These are phyloP conservation scores for Leccinum olivaceopallidum DNA, from an alignment of 768 basidiomycete species.

Conservation along the genomic window DNA sequence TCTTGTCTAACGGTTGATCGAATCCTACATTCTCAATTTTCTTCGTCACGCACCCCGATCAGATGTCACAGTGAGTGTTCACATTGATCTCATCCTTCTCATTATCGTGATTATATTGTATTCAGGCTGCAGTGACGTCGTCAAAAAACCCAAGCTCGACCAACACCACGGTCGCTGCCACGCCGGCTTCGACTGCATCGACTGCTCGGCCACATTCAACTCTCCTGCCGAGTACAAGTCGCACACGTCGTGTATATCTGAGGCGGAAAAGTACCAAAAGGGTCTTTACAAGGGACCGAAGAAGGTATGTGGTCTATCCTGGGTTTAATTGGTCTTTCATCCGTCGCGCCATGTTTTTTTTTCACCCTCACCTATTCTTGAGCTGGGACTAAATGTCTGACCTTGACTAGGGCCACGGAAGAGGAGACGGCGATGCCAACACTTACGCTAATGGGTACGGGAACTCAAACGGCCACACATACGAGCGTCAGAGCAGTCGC, in stretches of 20 bases:
- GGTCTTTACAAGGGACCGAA: slow-evolving; percentile 80
- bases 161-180: slow-evolving; percentile 65
- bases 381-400: background rate
- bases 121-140: slow-evolving; percentile 77
- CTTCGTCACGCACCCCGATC: slow-evolving; percentile 2
- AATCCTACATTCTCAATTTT: background rate
- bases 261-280: slow-evolving; percentile 95
- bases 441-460: slow-evolving; percentile 11
- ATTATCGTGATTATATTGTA: slow-evolving; percentile 3
- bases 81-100: background rate
- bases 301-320: slow-evolving; percentile 29
- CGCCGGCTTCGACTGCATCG: slow-evolving; percentile 76
- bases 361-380: background rate
- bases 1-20: background rate
- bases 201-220: slow-evolving; percentile 84
- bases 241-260: slow-evolving; percentile 83
- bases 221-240: slow-evolving; percentile 75
- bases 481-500: slow-evolving; percentile 5
- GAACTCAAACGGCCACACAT: slow-evolving; percentile 19
- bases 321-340: background rate
- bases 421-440: background rate
- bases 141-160: slow-evolving; percentile 94
- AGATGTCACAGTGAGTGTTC: slow-evolving; percentile 69
- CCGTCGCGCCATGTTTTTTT: background rate
- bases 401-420: slow-evolving; percentile 1